Evolutionary conservation across 2,329 filamentous ascomycete genomes (phyloP).

Genomic region (Fusarium cicatricum): DNA sequence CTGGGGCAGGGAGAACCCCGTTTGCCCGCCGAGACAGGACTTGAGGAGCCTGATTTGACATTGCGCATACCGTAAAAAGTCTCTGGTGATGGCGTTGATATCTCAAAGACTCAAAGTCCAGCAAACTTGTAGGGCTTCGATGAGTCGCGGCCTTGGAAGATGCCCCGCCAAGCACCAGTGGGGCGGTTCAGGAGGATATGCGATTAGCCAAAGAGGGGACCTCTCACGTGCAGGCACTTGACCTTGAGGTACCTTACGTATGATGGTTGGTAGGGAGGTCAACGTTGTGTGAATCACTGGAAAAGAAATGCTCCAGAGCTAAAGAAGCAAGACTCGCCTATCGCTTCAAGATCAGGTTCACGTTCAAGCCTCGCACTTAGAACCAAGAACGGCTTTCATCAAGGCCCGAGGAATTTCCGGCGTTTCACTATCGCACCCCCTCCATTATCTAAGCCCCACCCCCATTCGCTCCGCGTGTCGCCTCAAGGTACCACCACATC

Average conservation of each 20-base stretch:
- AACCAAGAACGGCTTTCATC: slow-evolving; percentile 1
- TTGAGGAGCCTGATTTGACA: slow-evolving; percentile 49
- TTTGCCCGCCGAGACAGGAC: slow-evolving; percentile 49
- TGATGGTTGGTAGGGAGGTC: too few species aligned
- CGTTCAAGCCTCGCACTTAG: neutral
- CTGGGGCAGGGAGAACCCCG: slow-evolving; percentile 39
- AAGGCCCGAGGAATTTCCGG: slow-evolving; percentile 43
- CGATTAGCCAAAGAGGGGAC: slow-evolving; percentile 24
- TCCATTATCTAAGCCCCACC: slow-evolving; percentile 43
- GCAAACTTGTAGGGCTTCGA: slow-evolving; percentile 36
- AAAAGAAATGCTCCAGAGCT: neutral
- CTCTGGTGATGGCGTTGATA: slow-evolving; percentile 29
- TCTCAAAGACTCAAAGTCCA: slow-evolving; percentile 22
- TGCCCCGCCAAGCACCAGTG: slow-evolving; percentile 41
- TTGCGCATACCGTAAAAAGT: slow-evolving; percentile 45
- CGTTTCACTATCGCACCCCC: slow-evolving; percentile 42
- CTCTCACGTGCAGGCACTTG: slow-evolving; percentile 21
- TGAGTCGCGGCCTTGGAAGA: slow-evolving; percentile 39
- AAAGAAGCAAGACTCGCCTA: neutral
- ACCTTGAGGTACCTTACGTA: neutral
- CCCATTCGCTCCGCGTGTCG: slow-evolving; percentile 37
- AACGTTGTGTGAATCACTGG: neutral
- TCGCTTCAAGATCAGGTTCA: too few species aligned
- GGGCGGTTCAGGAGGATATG: slow-evolving; percentile 35
- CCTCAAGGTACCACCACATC: slow-evolving; percentile 37